Base-by-base conservation (phyloP, 176 grass and related monocot species). In the Dendrocalamus sinicus region DNA sequence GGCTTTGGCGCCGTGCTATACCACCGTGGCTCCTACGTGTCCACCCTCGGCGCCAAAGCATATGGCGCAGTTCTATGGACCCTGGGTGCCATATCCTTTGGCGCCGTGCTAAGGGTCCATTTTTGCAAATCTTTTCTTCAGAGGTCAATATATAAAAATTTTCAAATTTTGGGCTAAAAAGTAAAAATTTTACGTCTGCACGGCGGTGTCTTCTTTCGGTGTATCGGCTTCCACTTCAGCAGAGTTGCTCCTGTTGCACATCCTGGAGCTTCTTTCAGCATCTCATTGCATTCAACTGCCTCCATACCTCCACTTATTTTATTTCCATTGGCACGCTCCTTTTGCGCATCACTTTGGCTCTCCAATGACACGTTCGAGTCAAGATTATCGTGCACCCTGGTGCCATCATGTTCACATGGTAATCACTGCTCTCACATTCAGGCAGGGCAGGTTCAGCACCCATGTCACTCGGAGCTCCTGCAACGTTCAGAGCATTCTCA, bases 371-470 rank as follows among this genome's bases (percentile, higher is more conserved):
- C 45, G 46, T 54, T 67, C 80, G 46, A 44, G 8, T 67, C 80
- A 52, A 44, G 8, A 30, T 64, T 70, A 17, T 85, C 79, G 10
- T 75, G 17, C 17, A 12, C 46, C 48, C 11, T 58, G 62, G 26
- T 46, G 32, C 10, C 79, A 84, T 46, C 73, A 54, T 89, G 37
- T 3, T 30, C 12, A 24, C 80, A 57, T 30, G 30, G 28, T 39
- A 69, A 54, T 16, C 78, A 66, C 15, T 59, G 1, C 8, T 41
- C 3, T 72, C 74, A 23, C 46, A 16, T 30, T 86, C 90, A 70
- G 71, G 66, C 9, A 52, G 37, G 48, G 59, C 23, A 74, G 72
- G 60, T 45, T 46, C 59, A 68, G 67, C 64, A 20, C 17, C 9
- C 10, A n/a, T 22, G 35, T 40, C 16, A 16, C 50, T 16, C 13